A percentile compares a stretch with the other conserved stretches of the same genome.
These are phyloP conservation scores for Coelastrella sp. DNA, from an alignment of 139 green algal species.

Conservation along the genomic window DNA sequence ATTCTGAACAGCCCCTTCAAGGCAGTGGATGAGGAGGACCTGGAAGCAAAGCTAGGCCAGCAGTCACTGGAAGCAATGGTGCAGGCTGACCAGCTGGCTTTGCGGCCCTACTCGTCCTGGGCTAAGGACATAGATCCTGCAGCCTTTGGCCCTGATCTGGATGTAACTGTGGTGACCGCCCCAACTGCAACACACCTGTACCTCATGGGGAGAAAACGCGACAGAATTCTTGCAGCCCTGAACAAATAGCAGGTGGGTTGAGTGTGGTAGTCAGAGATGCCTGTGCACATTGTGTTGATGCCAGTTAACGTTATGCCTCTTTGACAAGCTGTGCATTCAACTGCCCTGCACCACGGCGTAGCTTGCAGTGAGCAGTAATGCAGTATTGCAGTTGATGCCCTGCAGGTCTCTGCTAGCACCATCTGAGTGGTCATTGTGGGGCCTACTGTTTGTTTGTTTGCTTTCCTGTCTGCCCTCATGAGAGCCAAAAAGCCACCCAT, in stretches of 20 bases:
- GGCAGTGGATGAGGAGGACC: not conserved
- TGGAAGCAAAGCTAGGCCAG: conserved; percentile 10
- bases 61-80: conserved; percentile 15
- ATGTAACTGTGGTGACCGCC: conserved; percentile 7
- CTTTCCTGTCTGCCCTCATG: too few relatives aligned
- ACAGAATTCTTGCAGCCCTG: not conserved
- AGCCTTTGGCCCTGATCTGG: not conserved
- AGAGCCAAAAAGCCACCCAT: too few relatives aligned
- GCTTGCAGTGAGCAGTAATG: too few relatives aligned
- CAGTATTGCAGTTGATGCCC: too few relatives aligned
- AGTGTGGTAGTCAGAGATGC: not conserved
- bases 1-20: not conserved
- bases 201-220: not conserved
- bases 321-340: not conserved
- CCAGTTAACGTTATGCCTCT: not conserved
- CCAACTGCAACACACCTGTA: conserved; percentile 8
- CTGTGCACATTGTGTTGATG: not conserved
- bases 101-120: conserved; percentile 20
- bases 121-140: conserved; percentile 17
- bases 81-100: conserved; percentile 1
- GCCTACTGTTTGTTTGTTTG: too few relatives aligned
- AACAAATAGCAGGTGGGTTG: not conserved
- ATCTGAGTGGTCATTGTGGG: too few relatives aligned
- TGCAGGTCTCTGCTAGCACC: too few relatives aligned
- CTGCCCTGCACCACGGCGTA: not conserved